Base-by-base conservation (phyloP, 139 green algal species). In the Microglena sp. region DNA sequence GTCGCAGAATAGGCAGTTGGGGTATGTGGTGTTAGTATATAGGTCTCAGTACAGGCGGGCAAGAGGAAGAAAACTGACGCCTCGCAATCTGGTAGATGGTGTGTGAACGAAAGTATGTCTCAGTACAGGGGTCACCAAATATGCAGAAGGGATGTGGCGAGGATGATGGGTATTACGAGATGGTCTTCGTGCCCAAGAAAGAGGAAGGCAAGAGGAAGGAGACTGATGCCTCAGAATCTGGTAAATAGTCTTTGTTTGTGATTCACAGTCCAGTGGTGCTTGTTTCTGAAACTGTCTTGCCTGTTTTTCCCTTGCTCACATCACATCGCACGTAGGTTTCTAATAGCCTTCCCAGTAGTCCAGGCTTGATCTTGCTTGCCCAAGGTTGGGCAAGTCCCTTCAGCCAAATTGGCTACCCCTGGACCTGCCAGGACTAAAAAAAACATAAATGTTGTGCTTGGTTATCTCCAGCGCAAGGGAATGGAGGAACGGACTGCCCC, bases 391-490 rank as follows among this genome's bases (percentile, higher is more conserved):
- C n/a, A n/a, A n/a, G n/a, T n/a, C n/a, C n/a, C n/a, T n/a, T n/a
- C n/a, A n/a, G n/a, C n/a, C n/a, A n/a, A n/a, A n/a, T n/a, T n/a
- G n/a, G n/a, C n/a, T n/a, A n/a, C n/a, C n/a, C n/a, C n/a, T n/a
- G n/a, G n/a, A n/a, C n/a, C n/a, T n/a, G n/a, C n/a, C n/a, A n/a
- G n/a, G n/a, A n/a, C n/a, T n/a, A n/a, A n/a, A n/a, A 5, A 40
- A 64, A 31, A 64, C 56, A 31, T 8, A 18, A 31, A 64, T 33
- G 53, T 33, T 8, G 53, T 15, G 53, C 53, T n/a, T n/a, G n/a
- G n/a, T 28, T 18, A 28, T 28, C 56, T 6, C 8, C 15, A 64
- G 53, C 15, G n/a, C 15, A 60, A 8, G 24, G 24, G 15, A 24
- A 11, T 21, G 22, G 53, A 60, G 56, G 56, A 44, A 11, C 8